Evolutionary conservation across 257 asterid genomes (phyloP).

Genomic region (Primulina eburnea): DNA sequence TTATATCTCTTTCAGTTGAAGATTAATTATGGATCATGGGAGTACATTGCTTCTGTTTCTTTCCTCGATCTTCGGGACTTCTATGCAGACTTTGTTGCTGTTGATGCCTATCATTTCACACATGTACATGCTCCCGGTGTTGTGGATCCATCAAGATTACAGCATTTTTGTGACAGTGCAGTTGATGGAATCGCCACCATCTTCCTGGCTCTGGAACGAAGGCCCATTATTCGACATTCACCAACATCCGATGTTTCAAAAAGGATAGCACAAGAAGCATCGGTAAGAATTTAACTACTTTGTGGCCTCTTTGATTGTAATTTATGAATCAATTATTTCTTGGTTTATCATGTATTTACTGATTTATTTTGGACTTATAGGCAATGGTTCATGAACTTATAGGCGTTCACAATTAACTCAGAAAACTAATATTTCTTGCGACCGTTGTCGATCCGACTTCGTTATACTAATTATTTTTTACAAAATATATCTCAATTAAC

Average conservation of each 20-base stretch:
- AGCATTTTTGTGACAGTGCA: conserved; percentile 71
- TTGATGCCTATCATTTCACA: conserved; percentile 80
- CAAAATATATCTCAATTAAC: too few species aligned
- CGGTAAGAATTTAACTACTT: conserved; percentile 44
- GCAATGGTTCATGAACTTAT: conserved; percentile 97
- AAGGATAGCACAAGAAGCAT: conserved; percentile 88
- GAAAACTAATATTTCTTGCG: too few species aligned
- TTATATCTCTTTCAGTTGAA: conserved; percentile 10
- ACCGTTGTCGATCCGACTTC: too few species aligned
- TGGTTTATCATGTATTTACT: conserved; percentile 14
- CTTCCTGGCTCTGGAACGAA: conserved; percentile 76
- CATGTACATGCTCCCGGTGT: conserved; percentile 88
- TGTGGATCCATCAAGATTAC: conserved; percentile 84
- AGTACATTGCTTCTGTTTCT: conserved; percentile 22
- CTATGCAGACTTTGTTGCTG: conserved; percentile 89
- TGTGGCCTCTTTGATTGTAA: background rate
- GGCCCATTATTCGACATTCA: conserved; percentile 90
- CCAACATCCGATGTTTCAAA: conserved; percentile 84
- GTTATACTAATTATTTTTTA: too few species aligned
- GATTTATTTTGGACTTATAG: conserved; percentile 36
- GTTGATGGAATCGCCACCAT: conserved; percentile 93
- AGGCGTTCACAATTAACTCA: conserved; percentile 49
- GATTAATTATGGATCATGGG: background rate
- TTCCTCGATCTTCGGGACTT: conserved; percentile 64
- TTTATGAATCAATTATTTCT: background rate